Percentiles rank a stretch among this genome's conserved stretches.
Conservation (phyloP, 1,284 basidiomycete genomes). For the Leccinum pseudoinsigne region DNA sequence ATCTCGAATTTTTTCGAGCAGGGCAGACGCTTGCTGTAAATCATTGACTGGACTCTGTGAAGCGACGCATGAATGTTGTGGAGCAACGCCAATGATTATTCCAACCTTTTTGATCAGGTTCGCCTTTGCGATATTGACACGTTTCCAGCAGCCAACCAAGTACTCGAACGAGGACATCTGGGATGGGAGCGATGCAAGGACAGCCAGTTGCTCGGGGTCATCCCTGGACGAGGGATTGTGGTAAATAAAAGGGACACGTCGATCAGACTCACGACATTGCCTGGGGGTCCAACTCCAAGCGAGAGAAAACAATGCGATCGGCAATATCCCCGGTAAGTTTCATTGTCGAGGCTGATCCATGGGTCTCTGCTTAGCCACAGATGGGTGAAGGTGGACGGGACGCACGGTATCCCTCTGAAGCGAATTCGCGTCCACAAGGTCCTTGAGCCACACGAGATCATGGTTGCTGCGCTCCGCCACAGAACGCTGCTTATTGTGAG, state of each 20-base stretch:
- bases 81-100: not conserved
- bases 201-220: slow-evolving; percentile 77
- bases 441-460: slow-evolving; percentile 84
- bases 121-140: slow-evolving; percentile 61
- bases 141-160: slow-evolving; percentile 89
- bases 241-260: not conserved
- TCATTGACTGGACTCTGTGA: slow-evolving; percentile 58
- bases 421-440: slow-evolving; percentile 73
- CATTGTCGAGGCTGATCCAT: slow-evolving; percentile 30
- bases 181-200: slow-evolving; percentile 77
- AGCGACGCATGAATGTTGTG: slow-evolving; percentile 1
- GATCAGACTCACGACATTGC: slow-evolving; percentile 64
- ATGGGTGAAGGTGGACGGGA: slow-evolving; percentile 12
- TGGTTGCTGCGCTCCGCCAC: slow-evolving; percentile 71
- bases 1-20: slow-evolving; percentile 74
- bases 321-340: slow-evolving; percentile 57
- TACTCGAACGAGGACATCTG: slow-evolving; percentile 90
- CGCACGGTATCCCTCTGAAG: slow-evolving; percentile 63
- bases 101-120: slow-evolving; percentile 62
- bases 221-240: slow-evolving; percentile 47
- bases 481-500: slow-evolving; percentile 48
- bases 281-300: slow-evolving; percentile 81
- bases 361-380: slow-evolving; percentile 4
- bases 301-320: slow-evolving; percentile 84
- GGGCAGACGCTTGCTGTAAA: slow-evolving; percentile 55